These are phyloP conservation scores for Avena eriantha DNA, from an alignment of 176 grass and related monocot species.

Conservation along the genomic window DNA sequence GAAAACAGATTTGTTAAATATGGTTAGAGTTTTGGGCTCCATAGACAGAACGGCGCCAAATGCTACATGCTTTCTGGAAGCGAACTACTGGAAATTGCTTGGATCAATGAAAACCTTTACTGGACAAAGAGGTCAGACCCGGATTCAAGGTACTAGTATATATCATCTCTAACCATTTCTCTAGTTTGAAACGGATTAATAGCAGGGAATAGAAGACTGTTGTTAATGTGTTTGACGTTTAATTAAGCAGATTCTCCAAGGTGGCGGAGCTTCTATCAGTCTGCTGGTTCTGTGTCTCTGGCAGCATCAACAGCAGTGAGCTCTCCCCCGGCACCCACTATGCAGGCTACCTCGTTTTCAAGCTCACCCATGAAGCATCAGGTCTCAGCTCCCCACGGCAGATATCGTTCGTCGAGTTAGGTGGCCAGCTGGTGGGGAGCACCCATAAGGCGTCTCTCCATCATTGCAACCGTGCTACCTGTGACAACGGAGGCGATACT, in stretches of 20 bases:
- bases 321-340: background rate
- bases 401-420: background rate
- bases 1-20: background rate
- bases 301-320: background rate
- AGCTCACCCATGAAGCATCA: background rate
- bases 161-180: too few species aligned
- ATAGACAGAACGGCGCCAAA: background rate
- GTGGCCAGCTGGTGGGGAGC: background rate
- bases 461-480: background rate
- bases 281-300: background rate
- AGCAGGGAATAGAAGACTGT: too few species aligned
- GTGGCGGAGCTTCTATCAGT: background rate
- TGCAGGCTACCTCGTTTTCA: background rate
- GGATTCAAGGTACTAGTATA: background rate
- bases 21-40: background rate
- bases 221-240: too few species aligned
- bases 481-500: background rate
- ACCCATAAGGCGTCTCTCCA: background rate
- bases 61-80: background rate
- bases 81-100: background rate
- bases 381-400: background rate
- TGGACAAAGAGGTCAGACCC: constrained; percentile 1
- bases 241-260: background rate
- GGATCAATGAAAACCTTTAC: background rate
- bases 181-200: too few species aligned